These are phyloP conservation scores for Linanthus parryae DNA, from an alignment of 148 eudicot genomes.

Conservation along the genomic window DNA sequence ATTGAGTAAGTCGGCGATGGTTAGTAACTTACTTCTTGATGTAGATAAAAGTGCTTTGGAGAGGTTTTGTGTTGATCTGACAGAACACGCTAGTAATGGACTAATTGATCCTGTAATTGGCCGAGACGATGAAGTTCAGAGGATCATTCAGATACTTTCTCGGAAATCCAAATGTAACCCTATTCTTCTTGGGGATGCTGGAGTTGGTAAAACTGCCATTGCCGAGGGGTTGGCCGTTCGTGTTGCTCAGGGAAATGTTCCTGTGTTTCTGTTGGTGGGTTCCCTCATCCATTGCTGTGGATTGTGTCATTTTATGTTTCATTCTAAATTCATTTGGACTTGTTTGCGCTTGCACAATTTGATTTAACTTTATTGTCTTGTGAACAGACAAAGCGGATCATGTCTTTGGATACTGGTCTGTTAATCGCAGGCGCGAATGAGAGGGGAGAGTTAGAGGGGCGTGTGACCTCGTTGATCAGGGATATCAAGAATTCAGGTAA, in stretches of 20 bases:
- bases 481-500: constrained; percentile 49
- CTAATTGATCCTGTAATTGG: constrained; percentile 51
- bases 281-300: not conserved
- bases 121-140: constrained; percentile 41
- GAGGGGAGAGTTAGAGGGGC: constrained; percentile 49
- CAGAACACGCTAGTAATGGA: constrained; percentile 43
- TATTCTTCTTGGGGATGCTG: constrained; percentile 59
- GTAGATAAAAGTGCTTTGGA: constrained; percentile 35
- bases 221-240: constrained; percentile 43
- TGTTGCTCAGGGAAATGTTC: constrained; percentile 33
- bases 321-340: not conserved
- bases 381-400: constrained; percentile 32
- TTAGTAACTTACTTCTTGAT: constrained; percentile 8
- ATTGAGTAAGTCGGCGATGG: not conserved
- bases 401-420: constrained; percentile 47
- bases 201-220: constrained; percentile 54
- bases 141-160: constrained; percentile 45
- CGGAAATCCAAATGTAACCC: constrained; percentile 39
- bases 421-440: constrained; percentile 48
- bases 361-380: constrained; percentile 1
- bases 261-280: constrained; percentile 35
- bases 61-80: constrained; percentile 45
- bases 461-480: constrained; percentile 37
- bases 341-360: not conserved
- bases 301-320: not conserved